phyloP scores from a whole-genome alignment of 305 asterid genomes.

The Salvia sclarea region DNA sequence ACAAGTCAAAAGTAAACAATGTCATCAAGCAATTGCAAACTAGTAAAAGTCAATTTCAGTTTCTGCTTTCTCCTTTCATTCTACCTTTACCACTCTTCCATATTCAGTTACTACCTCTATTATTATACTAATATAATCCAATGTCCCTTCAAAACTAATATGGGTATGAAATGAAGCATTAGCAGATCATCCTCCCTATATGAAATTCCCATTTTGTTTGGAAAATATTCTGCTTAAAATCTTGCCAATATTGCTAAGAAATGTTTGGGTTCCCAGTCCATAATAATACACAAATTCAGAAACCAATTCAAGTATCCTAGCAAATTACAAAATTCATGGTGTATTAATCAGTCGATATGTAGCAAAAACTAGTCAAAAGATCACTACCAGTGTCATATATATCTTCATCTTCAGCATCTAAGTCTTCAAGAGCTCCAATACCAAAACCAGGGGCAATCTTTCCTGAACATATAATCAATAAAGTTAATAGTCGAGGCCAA shows the following conservation, averaged over 20 bases:
- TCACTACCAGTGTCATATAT: slow-evolving; percentile 73
- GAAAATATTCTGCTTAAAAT: neutral
- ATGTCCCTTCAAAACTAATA: neutral
- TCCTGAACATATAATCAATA: slow-evolving; percentile 47
- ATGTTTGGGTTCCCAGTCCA: no score
- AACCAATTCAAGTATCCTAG: no score
- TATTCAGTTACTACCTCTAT: neutral
- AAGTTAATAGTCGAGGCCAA: slow-evolving; percentile 29
- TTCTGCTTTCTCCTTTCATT: neutral
- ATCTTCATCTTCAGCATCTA: slow-evolving; percentile 95
- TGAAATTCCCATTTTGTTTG: no score
- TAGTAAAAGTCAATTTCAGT: neutral
- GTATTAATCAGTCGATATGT: slow-evolving; percentile 18
- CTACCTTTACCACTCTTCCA: neutral
- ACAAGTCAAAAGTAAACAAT: slow-evolving; percentile 12
- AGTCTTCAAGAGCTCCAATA: slow-evolving; percentile 93
- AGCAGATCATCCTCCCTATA: neutral
- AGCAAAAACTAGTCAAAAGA: slow-evolving; percentile 24
- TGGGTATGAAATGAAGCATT: neutral
- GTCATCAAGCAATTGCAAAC: slow-evolving; percentile 17
- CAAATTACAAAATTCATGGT: no score
- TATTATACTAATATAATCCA: neutral
- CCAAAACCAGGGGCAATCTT: slow-evolving; percentile 95
- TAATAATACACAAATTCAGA: no score
- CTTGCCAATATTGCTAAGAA: no score